These are phyloP conservation scores for Pachysolen tannophilus DNA, from an alignment of 805 yeast species.

Conservation along the genomic window DNA sequence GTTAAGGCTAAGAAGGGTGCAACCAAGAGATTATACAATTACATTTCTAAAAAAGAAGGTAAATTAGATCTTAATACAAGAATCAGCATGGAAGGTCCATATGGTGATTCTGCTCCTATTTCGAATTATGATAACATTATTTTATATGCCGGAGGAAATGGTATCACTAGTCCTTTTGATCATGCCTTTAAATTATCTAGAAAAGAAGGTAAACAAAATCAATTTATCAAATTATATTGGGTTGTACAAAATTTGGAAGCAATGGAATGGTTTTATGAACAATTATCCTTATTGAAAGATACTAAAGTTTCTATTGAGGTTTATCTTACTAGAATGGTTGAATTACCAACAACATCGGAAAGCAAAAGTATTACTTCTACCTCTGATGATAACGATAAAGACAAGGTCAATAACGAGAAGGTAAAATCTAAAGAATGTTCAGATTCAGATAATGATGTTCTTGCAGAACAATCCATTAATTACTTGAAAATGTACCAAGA, in stretches of 20 bases:
- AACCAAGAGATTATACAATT: slow-evolving; percentile 33
- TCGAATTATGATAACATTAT: slow-evolving; percentile 34
- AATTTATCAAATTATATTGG: background rate
- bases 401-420: slow-evolving; percentile 5
- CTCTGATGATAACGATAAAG: slow-evolving; percentile 3
- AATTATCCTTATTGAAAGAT: background rate
- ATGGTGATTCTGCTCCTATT: slow-evolving; percentile 46
- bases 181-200: slow-evolving; percentile 23
- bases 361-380: background rate
- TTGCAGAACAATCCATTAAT: no score
- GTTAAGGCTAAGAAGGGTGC: slow-evolving; percentile 53
- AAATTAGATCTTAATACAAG: slow-evolving; percentile 20
- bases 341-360: background rate
- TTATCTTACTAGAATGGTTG: slow-evolving; percentile 28
- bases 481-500: background rate
- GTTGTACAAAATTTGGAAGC: background rate
- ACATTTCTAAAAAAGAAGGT: slow-evolving; percentile 21
- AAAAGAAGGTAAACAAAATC: slow-evolving; percentile 3
- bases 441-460: slow-evolving; percentile 1
- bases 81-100: slow-evolving; percentile 58
- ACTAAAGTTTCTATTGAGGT: slow-evolving; percentile 23
- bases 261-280: background rate
- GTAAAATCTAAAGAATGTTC: slow-evolving; percentile 8
- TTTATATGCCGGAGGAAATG: slow-evolving; percentile 44
- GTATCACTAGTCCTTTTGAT: slow-evolving; percentile 38